Percentiles rank a stretch among this genome's conserved stretches.
Evolutionary conservation across 305 asterid genomes (phyloP).

Genomic region (Fraxinus platypoda): DNA sequence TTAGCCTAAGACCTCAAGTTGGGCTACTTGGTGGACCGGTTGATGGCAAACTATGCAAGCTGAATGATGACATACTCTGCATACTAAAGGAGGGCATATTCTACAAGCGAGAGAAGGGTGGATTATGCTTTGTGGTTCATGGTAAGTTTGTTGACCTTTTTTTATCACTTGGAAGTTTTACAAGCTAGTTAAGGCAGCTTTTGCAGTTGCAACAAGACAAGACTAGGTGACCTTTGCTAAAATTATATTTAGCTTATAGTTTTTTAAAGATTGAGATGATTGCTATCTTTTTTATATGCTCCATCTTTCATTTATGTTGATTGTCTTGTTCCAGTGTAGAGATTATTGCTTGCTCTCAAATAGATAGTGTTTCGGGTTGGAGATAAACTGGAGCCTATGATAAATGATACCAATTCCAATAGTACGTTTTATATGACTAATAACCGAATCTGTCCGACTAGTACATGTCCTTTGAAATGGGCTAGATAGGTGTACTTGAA

Average conservation of each 20-base stretch:
- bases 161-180: constrained; percentile 42
- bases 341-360: neutral
- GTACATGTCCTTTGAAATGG: neutral
- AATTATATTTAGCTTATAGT: neutral
- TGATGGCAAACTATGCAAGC: neutral
- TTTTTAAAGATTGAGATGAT: neutral
- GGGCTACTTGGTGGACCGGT: neutral
- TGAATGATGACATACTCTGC: neutral
- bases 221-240: constrained; percentile 31
- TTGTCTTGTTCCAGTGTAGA: neutral
- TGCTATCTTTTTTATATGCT: neutral
- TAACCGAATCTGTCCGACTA: neutral
- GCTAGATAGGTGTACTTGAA: neutral
- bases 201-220: constrained; percentile 32
- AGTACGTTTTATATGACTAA: neutral
- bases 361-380: neutral
- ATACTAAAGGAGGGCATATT: constrained; percentile 5
- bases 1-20: neutral
- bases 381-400: neutral
- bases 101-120: constrained; percentile 14
- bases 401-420: neutral
- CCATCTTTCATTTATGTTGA: neutral
- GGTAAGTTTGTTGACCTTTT: constrained; percentile 41
- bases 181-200: constrained; percentile 57
- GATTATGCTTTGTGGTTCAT: constrained; percentile 29